A percentile compares a stretch with the other conserved stretches of the same genome.
Conservation (phyloP, 306 rosid species). For the Cyclanthera cordifolia region DNA sequence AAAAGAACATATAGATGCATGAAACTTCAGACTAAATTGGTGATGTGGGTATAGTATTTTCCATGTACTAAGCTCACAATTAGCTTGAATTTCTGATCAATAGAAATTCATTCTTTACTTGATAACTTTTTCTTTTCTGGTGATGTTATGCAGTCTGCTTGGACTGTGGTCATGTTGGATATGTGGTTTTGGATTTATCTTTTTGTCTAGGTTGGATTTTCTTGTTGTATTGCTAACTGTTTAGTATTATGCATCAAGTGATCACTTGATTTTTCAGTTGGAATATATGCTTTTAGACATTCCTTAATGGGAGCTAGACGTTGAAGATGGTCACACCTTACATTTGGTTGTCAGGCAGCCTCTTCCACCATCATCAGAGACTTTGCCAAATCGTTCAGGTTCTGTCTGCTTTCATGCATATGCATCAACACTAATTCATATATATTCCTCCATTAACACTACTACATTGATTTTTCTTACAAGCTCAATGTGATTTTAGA, state of each 20-base stretch:
- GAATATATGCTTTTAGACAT: conserved; percentile 2
- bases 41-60: neutral
- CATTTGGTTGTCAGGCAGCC: conserved; percentile 93
- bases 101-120: neutral
- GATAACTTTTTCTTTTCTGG: neutral
- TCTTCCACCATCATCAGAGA: conserved; percentile 45
- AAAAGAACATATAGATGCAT: neutral
- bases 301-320: conserved; percentile 62
- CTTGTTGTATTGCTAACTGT: neutral
- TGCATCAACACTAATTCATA: neutral
- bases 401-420: conserved; percentile 5
- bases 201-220: neutral
- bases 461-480: neutral
- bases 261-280: neutral
- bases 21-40: neutral
- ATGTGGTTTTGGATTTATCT: neutral
- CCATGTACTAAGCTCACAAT: neutral
- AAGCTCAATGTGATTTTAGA: neutral
- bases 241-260: neutral
- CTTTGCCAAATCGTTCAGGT: conserved; percentile 59
- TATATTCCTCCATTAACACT: neutral
- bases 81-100: neutral
- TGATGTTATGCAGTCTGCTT: neutral
- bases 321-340: conserved; percentile 98
- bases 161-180: neutral